Evolutionary conservation across 1,139 yeast species (phyloP).

Genomic region (Candida sp.): DNA sequence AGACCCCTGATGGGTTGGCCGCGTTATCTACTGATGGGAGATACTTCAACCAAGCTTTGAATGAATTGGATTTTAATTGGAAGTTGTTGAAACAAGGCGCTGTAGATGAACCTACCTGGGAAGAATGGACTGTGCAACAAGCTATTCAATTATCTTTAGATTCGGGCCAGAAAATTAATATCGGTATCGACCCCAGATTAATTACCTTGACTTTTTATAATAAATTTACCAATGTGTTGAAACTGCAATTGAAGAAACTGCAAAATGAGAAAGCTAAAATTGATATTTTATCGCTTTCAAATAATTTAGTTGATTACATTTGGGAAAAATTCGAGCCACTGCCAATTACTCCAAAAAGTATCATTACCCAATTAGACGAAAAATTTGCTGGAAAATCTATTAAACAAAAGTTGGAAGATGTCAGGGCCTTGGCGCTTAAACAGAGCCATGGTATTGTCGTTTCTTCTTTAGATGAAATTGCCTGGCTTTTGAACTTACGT

Average conservation of each 20-base stretch:
- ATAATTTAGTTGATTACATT: constrained; percentile 71
- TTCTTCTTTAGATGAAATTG: constrained; percentile 79
- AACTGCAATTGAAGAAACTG: constrained; percentile 14
- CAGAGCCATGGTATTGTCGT: constrained; percentile 50
- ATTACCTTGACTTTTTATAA: constrained; percentile 46
- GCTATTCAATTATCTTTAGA: constrained; percentile 52
- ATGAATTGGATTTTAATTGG: constrained; percentile 92
- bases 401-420: constrained; percentile 40
- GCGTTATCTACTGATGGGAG: constrained; percentile 93
- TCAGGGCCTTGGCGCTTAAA: constrained; percentile 40
- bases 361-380: constrained; percentile 42
- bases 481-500: constrained; percentile 88
- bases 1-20: constrained; percentile 63
- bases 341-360: constrained; percentile 34
- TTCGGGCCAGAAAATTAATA: constrained; percentile 36
- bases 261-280: constrained; percentile 39
- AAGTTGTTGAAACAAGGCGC: constrained; percentile 75
- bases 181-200: constrained; percentile 61
- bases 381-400: constrained; percentile 49
- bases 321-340: constrained; percentile 58
- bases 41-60: constrained; percentile 86
- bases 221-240: constrained; percentile 21
- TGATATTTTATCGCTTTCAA: constrained; percentile 58
- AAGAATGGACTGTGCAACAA: constrained; percentile 73
- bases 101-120: constrained; percentile 78